phyloP scores from a whole-genome alignment of 164 flowering plant species.

The grape (Vitis vinifera) region DNA sequence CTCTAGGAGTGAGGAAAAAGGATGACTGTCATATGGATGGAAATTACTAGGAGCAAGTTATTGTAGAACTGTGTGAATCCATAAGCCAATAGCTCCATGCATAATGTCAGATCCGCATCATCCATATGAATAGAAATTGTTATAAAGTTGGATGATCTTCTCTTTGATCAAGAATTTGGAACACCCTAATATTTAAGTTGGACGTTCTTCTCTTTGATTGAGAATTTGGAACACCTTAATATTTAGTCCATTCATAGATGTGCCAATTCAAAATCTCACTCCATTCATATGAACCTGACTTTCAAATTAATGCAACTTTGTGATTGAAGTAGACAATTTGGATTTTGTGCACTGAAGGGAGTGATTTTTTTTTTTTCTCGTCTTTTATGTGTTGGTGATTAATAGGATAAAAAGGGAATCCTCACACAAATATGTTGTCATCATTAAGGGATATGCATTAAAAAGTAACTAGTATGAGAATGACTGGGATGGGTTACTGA shows the following conservation, averaged over 20 bases:
- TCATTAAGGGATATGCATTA: background rate
- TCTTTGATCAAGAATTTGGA: background rate
- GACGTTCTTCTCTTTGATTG: background rate
- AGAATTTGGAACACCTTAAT: background rate
- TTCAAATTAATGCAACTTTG: background rate
- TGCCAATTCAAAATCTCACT: background rate
- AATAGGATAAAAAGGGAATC: background rate
- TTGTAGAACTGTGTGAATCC: no score
- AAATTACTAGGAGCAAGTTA: no score
- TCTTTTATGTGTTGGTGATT: no score
- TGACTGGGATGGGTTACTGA: background rate
- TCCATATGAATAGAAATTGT: background rate
- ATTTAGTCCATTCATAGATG: background rate
- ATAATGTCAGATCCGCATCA: background rate
- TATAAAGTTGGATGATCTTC: background rate
- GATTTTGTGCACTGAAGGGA: no score
- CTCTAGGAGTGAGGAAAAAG: background rate
- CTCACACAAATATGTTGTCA: background rate
- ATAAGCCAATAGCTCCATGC: no score
- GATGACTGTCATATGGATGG: background rate
- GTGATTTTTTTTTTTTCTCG: no score
- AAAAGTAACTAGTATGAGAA: background rate
- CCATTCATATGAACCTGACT: background rate
- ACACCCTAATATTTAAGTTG: background rate
- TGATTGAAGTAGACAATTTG: background rate